Evolutionary conservation across 1,284 basidiomycete genomes (phyloP).

Genomic region (Neonothopanus nambi): DNA sequence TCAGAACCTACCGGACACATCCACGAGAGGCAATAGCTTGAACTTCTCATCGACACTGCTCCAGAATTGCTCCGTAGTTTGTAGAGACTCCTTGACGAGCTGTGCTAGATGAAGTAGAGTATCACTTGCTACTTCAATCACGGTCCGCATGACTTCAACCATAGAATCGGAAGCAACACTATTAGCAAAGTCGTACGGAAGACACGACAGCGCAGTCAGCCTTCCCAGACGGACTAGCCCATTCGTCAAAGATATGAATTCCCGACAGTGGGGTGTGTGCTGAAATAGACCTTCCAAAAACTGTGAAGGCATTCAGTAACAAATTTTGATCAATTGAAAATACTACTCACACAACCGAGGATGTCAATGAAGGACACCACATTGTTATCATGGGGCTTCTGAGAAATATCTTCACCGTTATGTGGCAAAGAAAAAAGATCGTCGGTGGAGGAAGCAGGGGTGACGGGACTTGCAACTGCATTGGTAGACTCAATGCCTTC

Average conservation of each 20-base stretch:
- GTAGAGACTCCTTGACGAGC: no score
- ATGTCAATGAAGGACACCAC: constrained; percentile 78
- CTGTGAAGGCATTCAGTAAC: no score
- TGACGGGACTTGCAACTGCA: no score
- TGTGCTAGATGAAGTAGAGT: constrained; percentile 76
- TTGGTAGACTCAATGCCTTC: no score
- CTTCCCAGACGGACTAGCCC: no score
- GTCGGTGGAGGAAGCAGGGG: constrained; percentile 23
- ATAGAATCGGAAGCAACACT: constrained; percentile 85
- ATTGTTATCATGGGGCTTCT: constrained; percentile 67
- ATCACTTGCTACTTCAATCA: constrained; percentile 83
- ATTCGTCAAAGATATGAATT: no score
- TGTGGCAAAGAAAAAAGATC: constrained; percentile 19
- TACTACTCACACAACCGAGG: constrained; percentile 69
- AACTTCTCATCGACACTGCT: constrained; percentile 50
- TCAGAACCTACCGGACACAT: constrained; percentile 45
- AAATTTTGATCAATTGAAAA: no score
- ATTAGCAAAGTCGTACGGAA: no score
- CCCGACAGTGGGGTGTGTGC: no score
- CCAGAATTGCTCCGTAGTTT: constrained; percentile 77
- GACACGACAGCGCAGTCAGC: no score
- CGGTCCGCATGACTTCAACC: constrained; percentile 84
- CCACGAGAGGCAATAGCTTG: constrained; percentile 61
- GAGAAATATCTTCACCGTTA: constrained; percentile 40
- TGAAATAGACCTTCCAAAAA: no score